phyloP scores from a whole-genome alignment of 164 flowering plant genomes.

The Santalum album region DNA sequence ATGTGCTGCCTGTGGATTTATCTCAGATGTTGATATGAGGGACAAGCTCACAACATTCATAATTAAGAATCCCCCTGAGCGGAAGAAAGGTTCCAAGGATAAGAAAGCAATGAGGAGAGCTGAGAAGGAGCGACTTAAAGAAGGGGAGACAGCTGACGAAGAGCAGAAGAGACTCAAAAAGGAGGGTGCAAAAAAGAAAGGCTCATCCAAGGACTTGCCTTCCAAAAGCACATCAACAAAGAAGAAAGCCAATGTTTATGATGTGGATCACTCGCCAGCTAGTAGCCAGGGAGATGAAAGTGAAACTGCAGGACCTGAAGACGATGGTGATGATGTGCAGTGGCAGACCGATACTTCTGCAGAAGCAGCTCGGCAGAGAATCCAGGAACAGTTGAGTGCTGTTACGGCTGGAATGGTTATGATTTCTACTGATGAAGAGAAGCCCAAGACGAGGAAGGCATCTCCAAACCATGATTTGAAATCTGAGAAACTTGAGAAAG shows the following conservation, averaged over 20 bases:
- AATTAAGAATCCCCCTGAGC: constrained; percentile 81
- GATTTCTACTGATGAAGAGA: constrained; percentile 35
- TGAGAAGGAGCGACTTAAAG: constrained; percentile 88
- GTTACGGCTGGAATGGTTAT: constrained; percentile 74
- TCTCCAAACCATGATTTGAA: not conserved
- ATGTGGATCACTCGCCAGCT: constrained; percentile 30
- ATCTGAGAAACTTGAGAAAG: not conserved
- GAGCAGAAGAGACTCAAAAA: constrained; percentile 67
- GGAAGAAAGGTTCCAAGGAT: constrained; percentile 71
- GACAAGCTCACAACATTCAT: constrained; percentile 84
- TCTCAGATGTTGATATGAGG: constrained; percentile 95
- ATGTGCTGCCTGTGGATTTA: constrained; percentile 89
- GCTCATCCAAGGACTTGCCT: constrained; percentile 28
- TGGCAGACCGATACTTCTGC: constrained; percentile 80
- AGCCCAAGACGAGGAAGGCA: constrained; percentile 13
- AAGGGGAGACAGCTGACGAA: constrained; percentile 88
- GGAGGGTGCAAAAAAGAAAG: constrained; percentile 53
- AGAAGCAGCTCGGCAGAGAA: constrained; percentile 58
- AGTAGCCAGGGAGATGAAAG: constrained; percentile 46
- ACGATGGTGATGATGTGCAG: constrained; percentile 45
- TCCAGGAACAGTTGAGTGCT: constrained; percentile 68
- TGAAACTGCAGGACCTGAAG: constrained; percentile 22
- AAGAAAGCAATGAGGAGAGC: constrained; percentile 93
- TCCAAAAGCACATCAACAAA: constrained; percentile 27
- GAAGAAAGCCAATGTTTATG: constrained; percentile 48